Evolutionary conservation across 2,329 filamentous ascomycete genomes (phyloP), one percentile per base, ranked within the genome.

Genomic region (Macrophomina pseudophaseolina): DNA sequence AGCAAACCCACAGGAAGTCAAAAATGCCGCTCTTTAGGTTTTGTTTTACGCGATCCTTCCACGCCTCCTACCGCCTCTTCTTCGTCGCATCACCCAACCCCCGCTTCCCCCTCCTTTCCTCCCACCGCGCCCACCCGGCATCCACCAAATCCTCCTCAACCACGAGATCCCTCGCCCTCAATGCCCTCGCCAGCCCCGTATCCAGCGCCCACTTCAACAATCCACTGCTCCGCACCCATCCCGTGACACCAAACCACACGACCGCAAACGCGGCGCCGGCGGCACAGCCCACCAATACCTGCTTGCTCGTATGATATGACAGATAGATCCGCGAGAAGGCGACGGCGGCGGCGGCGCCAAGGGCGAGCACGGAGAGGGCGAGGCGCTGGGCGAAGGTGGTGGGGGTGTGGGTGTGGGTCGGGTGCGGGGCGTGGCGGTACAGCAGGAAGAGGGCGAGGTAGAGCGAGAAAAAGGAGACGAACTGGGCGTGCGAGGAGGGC

Each of bases 401-500:
- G 1, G 88, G 88, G 6, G 80, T 79, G 65, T 81, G 81, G 53
- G 80, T 80, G 32, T 83, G 81, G 72, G 81, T 75, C 75, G 84
- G 65, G 64, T 81, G 75, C 4, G 80, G 79, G 16, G 73, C 71
- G 78, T 97, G 93, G 68, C 94, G 87, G 68, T 94, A 82, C 53
- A 97, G 85, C 52, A 99, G 85, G 82, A 98, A 98, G 23, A 99
- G 83, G 30, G 88, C 84, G 68, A 98, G 81, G 69, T 91, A 95
- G 66, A 97, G 82, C 67, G 92, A 90, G 86, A 97, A 98, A 83
- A 93, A 99, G 66, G 91, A 87, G 68, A 94, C 91, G 77, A 97
- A 99, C 81, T 99, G 95, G 8, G 95, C 91, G 80, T 99, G 95
- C 44, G 94, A 97, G 7, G 87, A 90, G 11, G 95, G 95, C 96